A percentile compares a stretch with the other conserved stretches of the same genome.
Conservation (phyloP, 78 protist genomes). For the Dictyostelium brefeldianum region DNA sequence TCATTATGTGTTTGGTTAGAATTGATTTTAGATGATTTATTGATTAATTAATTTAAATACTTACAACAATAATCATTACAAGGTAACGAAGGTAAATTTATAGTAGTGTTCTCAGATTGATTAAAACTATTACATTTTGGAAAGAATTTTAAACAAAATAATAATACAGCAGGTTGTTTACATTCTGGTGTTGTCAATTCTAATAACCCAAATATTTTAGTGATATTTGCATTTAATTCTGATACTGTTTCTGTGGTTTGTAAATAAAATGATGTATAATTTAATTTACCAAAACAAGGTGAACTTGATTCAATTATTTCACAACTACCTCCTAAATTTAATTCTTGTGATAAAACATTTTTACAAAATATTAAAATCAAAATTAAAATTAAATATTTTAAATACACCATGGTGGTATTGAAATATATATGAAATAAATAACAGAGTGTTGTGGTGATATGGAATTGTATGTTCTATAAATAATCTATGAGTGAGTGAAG, state of each 20-base stretch:
- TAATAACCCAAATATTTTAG: not conserved
- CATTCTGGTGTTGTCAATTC: not conserved
- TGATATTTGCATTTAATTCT: not conserved
- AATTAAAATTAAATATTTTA: no score
- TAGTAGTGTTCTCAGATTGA: not conserved
- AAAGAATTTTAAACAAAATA: not conserved
- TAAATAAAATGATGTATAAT: constrained; percentile 8
- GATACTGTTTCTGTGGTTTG: not conserved
- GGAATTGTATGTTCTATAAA: no score
- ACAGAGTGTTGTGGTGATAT: no score
- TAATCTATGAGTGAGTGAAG: no score
- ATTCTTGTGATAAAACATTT: not conserved
- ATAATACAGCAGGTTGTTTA: not conserved
- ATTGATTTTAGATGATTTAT: no score
- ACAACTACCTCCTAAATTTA: not conserved
- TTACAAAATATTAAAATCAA: no score
- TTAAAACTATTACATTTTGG: constrained; percentile 1
- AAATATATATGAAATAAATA: no score
- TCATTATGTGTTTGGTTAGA: not conserved
- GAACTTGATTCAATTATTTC: not conserved
- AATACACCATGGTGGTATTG: no score
- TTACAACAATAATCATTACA: constrained; percentile 2
- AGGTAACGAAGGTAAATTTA: constrained; percentile 36
- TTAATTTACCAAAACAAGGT: not conserved
- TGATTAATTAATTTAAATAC: not conserved